These are phyloP conservation scores for Halophytophthora polymorphica DNA, from an alignment of 352 stramenopile genomes.

Conservation along the genomic window DNA sequence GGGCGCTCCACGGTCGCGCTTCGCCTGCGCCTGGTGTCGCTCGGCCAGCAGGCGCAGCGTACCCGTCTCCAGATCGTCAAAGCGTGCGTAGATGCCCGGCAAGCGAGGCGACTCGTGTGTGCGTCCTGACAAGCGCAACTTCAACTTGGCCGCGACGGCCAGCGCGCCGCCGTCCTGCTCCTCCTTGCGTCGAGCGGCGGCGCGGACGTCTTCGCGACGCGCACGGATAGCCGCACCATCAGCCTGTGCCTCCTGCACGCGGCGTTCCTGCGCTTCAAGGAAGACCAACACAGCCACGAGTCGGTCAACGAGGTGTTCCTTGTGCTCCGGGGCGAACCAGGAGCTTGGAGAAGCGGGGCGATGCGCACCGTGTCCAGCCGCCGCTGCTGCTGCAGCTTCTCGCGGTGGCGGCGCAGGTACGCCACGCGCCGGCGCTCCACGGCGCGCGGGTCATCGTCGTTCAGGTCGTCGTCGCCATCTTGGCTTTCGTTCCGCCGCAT, in stretches of 20 bases:
- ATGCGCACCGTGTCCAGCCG: constrained; percentile 51
- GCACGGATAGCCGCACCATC: constrained; percentile 27
- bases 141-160: background rate
- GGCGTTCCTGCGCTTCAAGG: constrained; percentile 23
- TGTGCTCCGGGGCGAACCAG: background rate
- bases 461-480: constrained; percentile 22
- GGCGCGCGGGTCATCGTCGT: constrained; percentile 23
- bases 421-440: constrained; percentile 37
- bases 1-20: constrained; percentile 21
- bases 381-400: constrained; percentile 46
- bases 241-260: constrained; percentile 23
- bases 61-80: constrained; percentile 40
- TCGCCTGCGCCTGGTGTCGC: constrained; percentile 25
- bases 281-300: no score
- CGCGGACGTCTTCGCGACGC: constrained; percentile 24
- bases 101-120: background rate
- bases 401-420: constrained; percentile 43
- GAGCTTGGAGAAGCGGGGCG: background rate
- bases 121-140: background rate
- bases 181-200: constrained; percentile 4
- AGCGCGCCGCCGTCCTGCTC: background rate
- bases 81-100: constrained; percentile 43
- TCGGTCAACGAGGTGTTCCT: background rate
- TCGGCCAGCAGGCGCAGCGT: constrained; percentile 46
- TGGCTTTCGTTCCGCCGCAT: background rate